Evolutionary conservation across 495 filamentous ascomycete genomes (phyloP), one percentile per base, ranked within the genome.

Genomic region (Jackrogersella multiformis): DNA sequence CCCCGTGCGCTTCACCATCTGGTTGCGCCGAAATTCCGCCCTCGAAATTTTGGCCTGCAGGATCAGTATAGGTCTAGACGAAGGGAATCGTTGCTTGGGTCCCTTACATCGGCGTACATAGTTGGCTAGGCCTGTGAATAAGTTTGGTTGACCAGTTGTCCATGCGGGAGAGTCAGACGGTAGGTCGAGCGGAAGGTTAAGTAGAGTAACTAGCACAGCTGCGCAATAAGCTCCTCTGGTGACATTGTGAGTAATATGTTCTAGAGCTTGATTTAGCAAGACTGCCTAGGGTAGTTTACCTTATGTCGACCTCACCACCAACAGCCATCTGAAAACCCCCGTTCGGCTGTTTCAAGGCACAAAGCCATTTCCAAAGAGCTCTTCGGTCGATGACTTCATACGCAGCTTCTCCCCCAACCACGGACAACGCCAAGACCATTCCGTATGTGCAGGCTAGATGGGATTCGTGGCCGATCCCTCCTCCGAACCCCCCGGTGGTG

Each of bases 401-500:
- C 18, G 89, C 86, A 36, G 90, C 88, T 56, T 88, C 76, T 18
- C 88, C 91, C 8, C 90, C 91, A 36, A 94, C 90, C 63, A 92
- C 86, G 1, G 88, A 87, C 26, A 98, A 81, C 7, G 89, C 84
- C 16, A 98, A 81, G 7, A 97, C 80, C 26, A 89, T 86, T 15
- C 93, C 91, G 81, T 98, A 99, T 0, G 89, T 90, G n/a, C 91
- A 85, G 20, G 94, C 94, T 64, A 92, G 79, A 77, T 99, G 95
- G 10, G 92, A 92, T 61, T 84, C 81, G 74, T 98, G 96, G 39
- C 93, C 91, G 76, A 91, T 88, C n/a, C 95, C 94, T 46, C 95
- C 95, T 23, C 95, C 96, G 77, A 97, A 97, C 5, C 95, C 95
- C 6, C 95, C 95, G 13, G 80, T 83, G 26, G 81, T 72, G 74